phyloP scores from a whole-genome alignment of 2,329 filamentous ascomycete species.

The Fusarium palustre region DNA sequence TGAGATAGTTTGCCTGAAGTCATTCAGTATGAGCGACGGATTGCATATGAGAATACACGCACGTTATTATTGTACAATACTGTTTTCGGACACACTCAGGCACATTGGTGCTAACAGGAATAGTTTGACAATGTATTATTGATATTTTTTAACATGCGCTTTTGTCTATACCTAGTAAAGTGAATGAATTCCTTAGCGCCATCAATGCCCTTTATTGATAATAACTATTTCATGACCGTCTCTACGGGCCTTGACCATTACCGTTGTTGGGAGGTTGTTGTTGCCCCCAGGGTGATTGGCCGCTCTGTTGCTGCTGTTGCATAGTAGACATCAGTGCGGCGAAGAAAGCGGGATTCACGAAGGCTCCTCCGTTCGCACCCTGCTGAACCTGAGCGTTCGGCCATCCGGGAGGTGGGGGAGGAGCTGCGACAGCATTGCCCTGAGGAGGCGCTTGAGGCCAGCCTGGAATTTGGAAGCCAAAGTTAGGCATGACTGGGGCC shows the following conservation, averaged over 20 bases:
- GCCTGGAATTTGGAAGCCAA: conserved; percentile 59
- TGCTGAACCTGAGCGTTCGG: conserved; percentile 49
- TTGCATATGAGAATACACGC: conserved; percentile 29
- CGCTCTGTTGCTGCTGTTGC: conserved; percentile 51
- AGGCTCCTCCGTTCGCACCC: conserved; percentile 55
- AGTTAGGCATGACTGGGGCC: conserved; percentile 49
- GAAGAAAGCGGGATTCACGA: conserved; percentile 70
- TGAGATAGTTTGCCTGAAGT: not conserved
- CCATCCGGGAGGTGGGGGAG: conserved; percentile 57
- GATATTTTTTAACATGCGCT: conserved; percentile 14
- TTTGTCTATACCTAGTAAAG: conserved; percentile 37
- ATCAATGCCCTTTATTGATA: conserved; percentile 16
- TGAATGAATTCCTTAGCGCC: conserved; percentile 31
- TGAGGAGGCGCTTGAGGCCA: conserved; percentile 54
- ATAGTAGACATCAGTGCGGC: conserved; percentile 61
- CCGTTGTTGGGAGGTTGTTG: conserved; percentile 48
- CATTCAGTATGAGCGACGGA: conserved; percentile 25
- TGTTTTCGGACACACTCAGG: not conserved
- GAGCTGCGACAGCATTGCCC: conserved; percentile 50
- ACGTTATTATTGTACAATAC: conserved; percentile 9
- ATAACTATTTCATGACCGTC: not conserved
- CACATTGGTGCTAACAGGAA: not conserved
- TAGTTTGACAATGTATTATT: conserved; percentile 19
- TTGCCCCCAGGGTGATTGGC: conserved; percentile 47
- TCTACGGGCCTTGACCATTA: conserved; percentile 45